These are phyloP conservation scores for Calonectria henricotiae DNA, from an alignment of 2,329 filamentous ascomycete genomes.

Conservation along the genomic window DNA sequence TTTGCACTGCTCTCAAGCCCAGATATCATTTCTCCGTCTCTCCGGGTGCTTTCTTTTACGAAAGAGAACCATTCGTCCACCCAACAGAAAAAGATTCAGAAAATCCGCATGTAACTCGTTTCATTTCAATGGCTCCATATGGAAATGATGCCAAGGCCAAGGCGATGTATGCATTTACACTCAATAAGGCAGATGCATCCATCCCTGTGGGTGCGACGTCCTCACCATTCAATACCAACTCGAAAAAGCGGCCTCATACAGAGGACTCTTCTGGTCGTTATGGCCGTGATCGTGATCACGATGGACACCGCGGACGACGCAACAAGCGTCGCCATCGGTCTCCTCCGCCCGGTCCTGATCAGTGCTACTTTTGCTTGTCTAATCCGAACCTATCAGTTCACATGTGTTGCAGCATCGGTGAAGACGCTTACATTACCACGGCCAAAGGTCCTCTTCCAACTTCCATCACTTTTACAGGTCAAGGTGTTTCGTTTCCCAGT, in stretches of 20 bases:
- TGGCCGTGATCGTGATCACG: conserved; percentile 63
- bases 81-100: conserved; percentile 65
- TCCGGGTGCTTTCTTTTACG: conserved; percentile 79
- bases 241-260: conserved; percentile 72
- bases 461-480: conserved; percentile 75
- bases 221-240: conserved; percentile 77
- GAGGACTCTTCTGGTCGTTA: conserved; percentile 72
- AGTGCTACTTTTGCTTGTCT: conserved; percentile 96
- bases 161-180: conserved; percentile 83
- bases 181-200: conserved; percentile 77
- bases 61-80: conserved; percentile 94
- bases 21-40: conserved; percentile 90
- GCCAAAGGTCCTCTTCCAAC: conserved; percentile 92
- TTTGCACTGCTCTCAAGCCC: conserved; percentile 87
- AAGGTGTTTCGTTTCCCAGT: conserved; percentile 81
- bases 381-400: conserved; percentile 89
- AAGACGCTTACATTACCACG: conserved; percentile 90
- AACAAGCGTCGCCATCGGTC: conserved; percentile 65
- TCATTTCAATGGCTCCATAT: conserved; percentile 89
- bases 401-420: conserved; percentile 90
- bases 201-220: conserved; percentile 81
- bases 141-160: conserved; percentile 86
- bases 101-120: conserved; percentile 81
- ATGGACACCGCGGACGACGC: conserved; percentile 62
- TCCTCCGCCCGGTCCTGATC: conserved; percentile 79